These are phyloP conservation scores for Asterophora parasitica DNA, from an alignment of 768 basidiomycete species.

Conservation along the genomic window DNA sequence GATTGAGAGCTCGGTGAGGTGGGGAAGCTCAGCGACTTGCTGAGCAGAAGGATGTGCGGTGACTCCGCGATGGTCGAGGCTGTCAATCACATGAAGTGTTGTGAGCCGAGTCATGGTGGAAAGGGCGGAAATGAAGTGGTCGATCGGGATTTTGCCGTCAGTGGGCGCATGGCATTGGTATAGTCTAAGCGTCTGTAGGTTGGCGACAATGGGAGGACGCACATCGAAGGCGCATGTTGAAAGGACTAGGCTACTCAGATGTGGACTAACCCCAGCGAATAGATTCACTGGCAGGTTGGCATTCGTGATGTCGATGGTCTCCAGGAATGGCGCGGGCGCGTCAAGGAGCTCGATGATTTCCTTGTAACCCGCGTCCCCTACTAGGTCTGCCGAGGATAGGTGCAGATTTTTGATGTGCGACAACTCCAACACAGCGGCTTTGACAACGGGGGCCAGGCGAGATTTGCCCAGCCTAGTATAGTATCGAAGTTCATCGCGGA, in stretches of 20 bases:
- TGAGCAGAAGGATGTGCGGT: neutral
- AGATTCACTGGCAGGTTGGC: neutral
- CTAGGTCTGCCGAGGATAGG: neutral
- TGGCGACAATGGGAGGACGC: neutral
- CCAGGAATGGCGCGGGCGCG: neutral
- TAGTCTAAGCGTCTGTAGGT: neutral
- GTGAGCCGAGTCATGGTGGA: neutral
- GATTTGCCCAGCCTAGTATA: neutral
- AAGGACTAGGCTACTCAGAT: neutral
- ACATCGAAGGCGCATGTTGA: neutral
- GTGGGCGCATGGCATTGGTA: neutral
- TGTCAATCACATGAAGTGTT: neutral
- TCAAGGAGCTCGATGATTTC: neutral
- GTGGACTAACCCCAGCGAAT: neutral
- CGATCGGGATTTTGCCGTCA: neutral
- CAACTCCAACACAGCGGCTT: neutral
- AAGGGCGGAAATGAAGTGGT: neutral
- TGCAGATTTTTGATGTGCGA: neutral
- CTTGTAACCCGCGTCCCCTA: neutral
- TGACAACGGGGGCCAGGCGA: neutral
- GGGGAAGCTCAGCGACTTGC: neutral
- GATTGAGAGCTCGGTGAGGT: neutral
- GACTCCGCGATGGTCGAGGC: neutral
- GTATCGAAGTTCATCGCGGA: no score
- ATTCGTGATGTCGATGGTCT: neutral